Base-by-base conservation (phyloP, 345 rosid species). In the Brassica rapa region DNA sequence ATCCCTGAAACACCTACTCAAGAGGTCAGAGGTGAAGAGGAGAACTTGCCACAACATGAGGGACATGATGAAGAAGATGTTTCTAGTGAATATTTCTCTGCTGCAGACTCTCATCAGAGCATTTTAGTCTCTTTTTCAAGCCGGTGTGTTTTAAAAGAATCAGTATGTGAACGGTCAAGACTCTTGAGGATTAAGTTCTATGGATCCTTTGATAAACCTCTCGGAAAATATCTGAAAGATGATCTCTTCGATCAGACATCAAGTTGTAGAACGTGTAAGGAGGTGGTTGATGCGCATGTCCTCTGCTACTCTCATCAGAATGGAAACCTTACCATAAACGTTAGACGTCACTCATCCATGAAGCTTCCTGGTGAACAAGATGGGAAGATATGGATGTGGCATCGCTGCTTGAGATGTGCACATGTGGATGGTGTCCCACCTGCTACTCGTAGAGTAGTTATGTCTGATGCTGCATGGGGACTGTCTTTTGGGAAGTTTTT, bases 301-400 rank as follows among this genome's bases (percentile, higher is more conserved):
- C 85, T 88, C 32, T 91, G 98, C 79, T 96, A 90, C 77, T 90
- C 99, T 60, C 99, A 90, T 78, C 94, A 89, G 85, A 96, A 93
- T 81, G 99, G 99, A n/a, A 96, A 93, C 83, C 93, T 96, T 39
- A 96, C 96, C 6, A 92, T 93, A 78, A 90, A 88, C 78, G 97
- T 93, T 62, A 88, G 92, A 80, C 86, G 84, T 43, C 90, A 87
- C 59, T 37, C 90, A 25, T 85, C 91, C 33, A 80, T 82, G 69
- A 91, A 86, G 83, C 87, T 96, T 43, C 93, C 93, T 7, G 99
- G 99, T 77, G 97, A 88, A 76, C 86, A 74, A 69, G 99, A 96
- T 83, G 99, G 97, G 71, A 93, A 88, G 82, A 93, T 96, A 78
- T 96, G 99, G 99, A 93, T 96, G 99, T 96, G 99, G 98, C 99